These are phyloP conservation scores for Candida ponderosae DNA, from an alignment of 805 yeast species.

Conservation along the genomic window DNA sequence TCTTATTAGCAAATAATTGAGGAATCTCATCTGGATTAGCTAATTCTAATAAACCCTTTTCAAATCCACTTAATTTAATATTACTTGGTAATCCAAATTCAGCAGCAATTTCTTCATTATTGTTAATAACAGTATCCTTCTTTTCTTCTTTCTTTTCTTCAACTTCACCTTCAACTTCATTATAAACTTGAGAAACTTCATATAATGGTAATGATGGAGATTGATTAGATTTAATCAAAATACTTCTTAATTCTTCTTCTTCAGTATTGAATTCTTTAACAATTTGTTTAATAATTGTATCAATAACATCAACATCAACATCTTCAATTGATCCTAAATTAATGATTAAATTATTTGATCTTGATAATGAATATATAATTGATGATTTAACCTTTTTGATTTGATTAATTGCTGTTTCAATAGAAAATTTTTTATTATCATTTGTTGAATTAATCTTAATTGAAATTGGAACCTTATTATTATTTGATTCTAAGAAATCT, in stretches of 20 bases:
- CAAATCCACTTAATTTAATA: slow-evolving; percentile 51
- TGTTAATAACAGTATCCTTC: slow-evolving; percentile 6
- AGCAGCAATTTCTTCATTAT: slow-evolving; percentile 12
- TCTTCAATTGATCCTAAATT: slow-evolving; percentile 51
- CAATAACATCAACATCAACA: slow-evolving; percentile 40
- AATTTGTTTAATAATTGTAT: slow-evolving; percentile 53
- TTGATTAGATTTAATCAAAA: slow-evolving; percentile 54
- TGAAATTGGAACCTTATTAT: slow-evolving; percentile 62
- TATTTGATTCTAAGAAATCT: slow-evolving; percentile 55
- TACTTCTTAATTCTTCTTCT: slow-evolving; percentile 40
- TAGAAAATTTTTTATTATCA: slow-evolving; percentile 33
- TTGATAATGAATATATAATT: slow-evolving; percentile 59
- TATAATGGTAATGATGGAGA: slow-evolving; percentile 86
- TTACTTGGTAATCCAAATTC: slow-evolving; percentile 27
- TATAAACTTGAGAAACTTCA: slow-evolving; percentile 44
- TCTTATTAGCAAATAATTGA: slow-evolving; percentile 52
- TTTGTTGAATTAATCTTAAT: slow-evolving; percentile 23
- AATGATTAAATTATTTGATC: slow-evolving; percentile 60
- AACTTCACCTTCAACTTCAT: slow-evolving; percentile 24
- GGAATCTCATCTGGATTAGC: slow-evolving; percentile 65
- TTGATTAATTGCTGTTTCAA: slow-evolving; percentile 47
- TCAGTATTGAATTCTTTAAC: slow-evolving; percentile 35
- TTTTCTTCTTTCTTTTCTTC: not conserved
- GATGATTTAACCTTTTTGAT: slow-evolving; percentile 50
- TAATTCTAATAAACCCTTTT: slow-evolving; percentile 76